A percentile compares a stretch with the other conserved stretches of the same genome.
These are phyloP conservation scores for Poa annua DNA, from an alignment of 176 grass and related monocot species.

Conservation along the genomic window DNA sequence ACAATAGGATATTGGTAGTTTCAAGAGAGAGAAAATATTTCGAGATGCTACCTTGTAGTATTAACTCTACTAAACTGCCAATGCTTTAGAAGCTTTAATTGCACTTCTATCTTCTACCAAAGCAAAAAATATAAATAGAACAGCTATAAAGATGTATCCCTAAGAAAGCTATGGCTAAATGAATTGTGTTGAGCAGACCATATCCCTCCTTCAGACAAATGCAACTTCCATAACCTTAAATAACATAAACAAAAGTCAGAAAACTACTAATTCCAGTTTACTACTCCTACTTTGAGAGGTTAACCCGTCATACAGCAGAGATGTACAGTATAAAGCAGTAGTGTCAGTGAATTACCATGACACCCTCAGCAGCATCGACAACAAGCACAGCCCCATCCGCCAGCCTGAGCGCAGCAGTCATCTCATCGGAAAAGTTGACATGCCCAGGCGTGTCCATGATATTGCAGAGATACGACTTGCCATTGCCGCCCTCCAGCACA, in stretches of 20 bases:
- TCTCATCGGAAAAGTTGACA: constrained; percentile 98
- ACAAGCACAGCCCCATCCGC: constrained; percentile 89
- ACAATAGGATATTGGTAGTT: not conserved
- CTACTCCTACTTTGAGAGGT: not conserved
- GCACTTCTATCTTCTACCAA: constrained; percentile 6
- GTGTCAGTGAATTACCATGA: constrained; percentile 63
- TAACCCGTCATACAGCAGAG: not conserved
- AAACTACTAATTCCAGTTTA: constrained; percentile 24
- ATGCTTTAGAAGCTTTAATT: constrained; percentile 20
- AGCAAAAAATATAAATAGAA: constrained; percentile 19
- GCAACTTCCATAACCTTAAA: not conserved
- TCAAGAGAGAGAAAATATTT: constrained; percentile 21
- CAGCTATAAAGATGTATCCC: constrained; percentile 18
- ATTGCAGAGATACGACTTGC: constrained; percentile 96
- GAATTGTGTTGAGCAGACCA: constrained; percentile 12
- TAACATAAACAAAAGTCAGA: not conserved
- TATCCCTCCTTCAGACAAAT: not conserved
- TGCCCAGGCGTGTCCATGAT: constrained; percentile 98
- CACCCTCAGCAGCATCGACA: constrained; percentile 95
- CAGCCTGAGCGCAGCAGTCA: constrained; percentile 85
- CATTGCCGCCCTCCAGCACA: constrained; percentile 82
- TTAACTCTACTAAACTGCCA: constrained; percentile 21
- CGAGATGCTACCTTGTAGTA: not conserved
- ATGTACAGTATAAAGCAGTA: not conserved
- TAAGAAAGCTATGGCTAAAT: not conserved